These are phyloP conservation scores for Chimonanthus praecox DNA, from an alignment of 164 flowering plant genomes.

Conservation along the genomic window DNA sequence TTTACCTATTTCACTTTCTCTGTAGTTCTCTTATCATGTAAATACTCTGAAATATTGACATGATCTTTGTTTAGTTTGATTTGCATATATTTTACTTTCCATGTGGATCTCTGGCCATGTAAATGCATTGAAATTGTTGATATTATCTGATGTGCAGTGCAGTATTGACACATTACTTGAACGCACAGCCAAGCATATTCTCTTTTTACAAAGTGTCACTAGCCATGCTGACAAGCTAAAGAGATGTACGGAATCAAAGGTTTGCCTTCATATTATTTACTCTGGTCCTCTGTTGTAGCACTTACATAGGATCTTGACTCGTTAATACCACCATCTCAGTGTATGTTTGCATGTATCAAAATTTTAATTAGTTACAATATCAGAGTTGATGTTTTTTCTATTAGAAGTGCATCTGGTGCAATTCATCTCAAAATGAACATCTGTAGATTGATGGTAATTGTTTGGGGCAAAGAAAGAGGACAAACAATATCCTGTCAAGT, in stretches of 20 bases:
- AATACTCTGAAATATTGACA: too few species aligned
- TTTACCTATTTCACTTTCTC: too few species aligned
- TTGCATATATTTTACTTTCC: neutral
- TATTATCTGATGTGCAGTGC: constrained; percentile 44
- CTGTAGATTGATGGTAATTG: neutral
- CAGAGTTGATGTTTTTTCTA: too few species aligned
- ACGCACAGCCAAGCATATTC: constrained; percentile 73
- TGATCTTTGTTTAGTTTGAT: neutral
- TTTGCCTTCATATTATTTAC: constrained; percentile 10
- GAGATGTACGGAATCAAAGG: constrained; percentile 35
- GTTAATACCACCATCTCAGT: too few species aligned
- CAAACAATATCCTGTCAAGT: neutral
- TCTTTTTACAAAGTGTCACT: constrained; percentile 50
- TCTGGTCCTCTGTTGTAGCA: neutral
- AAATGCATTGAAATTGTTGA: constrained; percentile 1
- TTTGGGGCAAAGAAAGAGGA: neutral
- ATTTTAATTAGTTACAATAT: too few species aligned
- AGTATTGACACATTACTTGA: constrained; percentile 89
- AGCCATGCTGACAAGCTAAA: constrained; percentile 62
- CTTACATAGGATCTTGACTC: neutral
- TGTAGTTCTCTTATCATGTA: neutral
- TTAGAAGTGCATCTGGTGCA: too few species aligned
- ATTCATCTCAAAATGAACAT: neutral
- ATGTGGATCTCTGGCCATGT: neutral
- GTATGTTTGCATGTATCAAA: too few species aligned